Conservation (phyloP, 2,329 filamentous ascomycete genomes). For the Elsinoe fawcettii region DNA sequence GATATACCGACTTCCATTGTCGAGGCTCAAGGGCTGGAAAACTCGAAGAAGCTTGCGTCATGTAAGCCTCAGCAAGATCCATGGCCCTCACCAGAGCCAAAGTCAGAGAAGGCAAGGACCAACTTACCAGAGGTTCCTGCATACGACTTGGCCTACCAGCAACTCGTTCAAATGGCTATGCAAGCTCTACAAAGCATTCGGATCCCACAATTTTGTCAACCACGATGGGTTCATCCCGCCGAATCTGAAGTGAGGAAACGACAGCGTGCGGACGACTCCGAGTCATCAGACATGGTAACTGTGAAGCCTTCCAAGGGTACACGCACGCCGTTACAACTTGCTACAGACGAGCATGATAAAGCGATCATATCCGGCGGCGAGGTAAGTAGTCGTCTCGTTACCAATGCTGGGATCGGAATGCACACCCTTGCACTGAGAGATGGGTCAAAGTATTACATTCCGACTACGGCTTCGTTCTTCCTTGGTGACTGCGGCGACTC, state of each 20-base stretch:
- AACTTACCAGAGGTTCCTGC: constrained; percentile 30
- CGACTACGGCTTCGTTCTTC: constrained; percentile 44
- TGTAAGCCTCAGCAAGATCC: constrained; percentile 38
- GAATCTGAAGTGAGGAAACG: background rate
- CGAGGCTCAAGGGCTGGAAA: constrained; percentile 48
- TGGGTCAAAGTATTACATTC: constrained; percentile 34
- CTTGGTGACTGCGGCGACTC: constrained; percentile 38
- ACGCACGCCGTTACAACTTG: background rate
- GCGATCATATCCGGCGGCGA: background rate
- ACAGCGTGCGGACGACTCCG: background rate
- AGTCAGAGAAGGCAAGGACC: constrained; percentile 38
- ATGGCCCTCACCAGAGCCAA: constrained; percentile 51
- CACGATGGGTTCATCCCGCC: background rate
- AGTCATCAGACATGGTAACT: background rate
- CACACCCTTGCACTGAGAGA: too few relatives aligned
- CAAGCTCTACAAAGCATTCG: constrained; percentile 25
- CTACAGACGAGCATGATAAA: background rate
- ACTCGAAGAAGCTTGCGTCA: constrained; percentile 34
- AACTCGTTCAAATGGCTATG: constrained; percentile 35
- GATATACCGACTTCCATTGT: constrained; percentile 66
- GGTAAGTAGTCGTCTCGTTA: too few relatives aligned
- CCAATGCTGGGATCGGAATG: too few relatives aligned
- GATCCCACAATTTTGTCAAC: background rate
- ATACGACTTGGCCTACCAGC: constrained; percentile 31
- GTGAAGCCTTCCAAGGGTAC: too few relatives aligned